Evolutionary conservation across 305 asterid species (phyloP), one percentile per base, ranked within the genome.

Genomic region (Rubia occidens): DNA sequence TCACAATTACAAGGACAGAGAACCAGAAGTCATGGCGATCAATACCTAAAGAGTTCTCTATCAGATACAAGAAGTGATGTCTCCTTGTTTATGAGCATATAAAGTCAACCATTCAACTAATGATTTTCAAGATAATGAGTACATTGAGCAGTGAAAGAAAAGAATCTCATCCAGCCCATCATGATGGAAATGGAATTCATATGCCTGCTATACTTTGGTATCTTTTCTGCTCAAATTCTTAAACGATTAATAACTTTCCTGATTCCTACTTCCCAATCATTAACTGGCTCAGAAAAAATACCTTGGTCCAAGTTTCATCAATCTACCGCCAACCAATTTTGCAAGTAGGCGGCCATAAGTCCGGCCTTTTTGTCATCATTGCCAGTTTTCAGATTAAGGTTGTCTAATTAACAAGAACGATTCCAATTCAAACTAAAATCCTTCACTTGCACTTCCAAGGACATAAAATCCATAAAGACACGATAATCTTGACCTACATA

Each of bases 301-400:
- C 95, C 86, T 85, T 55, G 39, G 11, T 49, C 54, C 62, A 55
- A 69, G 68, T 67, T 67, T 84, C 96, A 83, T 89, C 92, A 87
- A 77, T 76, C 92, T 86, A 87, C 96, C 29, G 2, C 29, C 92
- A 78, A 84, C 80, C 72, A 76, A 15, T 53, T 74, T 71, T 47
- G 7, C 51, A 60, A 84, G 90, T 76, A 77, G 15, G 96, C 95
- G 87, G 91, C 95, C 76, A 82, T 88, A 86, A 83, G 96, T 75
- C 93, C 93, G 85, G 96, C 96, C 94, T 88, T 90, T 89, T 82
- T 87, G 49, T 86, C 91, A 80, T 85, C 98, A 83, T 78, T 76
- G 91, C 95, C 95, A 78, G 73, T 68, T 81, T 77, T 75, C 69
- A 56, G 40, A 65, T 47, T 40, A 68, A 67, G 60, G 51, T 64